Conservation (phyloP, 2,329 filamentous ascomycete species). For the Tolypocladium amazonense region DNA sequence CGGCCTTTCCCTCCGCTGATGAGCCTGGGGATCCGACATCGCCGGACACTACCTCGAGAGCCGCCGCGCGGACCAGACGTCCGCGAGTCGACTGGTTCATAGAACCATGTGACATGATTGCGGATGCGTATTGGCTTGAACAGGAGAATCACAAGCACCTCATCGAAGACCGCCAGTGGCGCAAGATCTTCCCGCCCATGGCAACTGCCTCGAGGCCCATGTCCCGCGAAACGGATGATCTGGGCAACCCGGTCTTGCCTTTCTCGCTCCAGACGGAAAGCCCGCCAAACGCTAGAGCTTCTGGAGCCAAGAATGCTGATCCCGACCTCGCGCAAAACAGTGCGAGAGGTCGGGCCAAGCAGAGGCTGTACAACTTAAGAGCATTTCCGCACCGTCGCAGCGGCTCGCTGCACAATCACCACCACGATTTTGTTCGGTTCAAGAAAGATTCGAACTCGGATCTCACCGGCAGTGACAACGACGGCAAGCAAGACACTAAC, state of each 20-base stretch:
- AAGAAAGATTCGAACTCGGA: conserved; percentile 44
- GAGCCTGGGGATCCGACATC: conserved; percentile 29
- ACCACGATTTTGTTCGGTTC: conserved; percentile 41
- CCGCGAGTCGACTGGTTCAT: conserved; percentile 78
- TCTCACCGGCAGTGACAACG: conserved; percentile 47
- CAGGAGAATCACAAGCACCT: conserved; percentile 68
- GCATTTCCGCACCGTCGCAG: conserved; percentile 44
- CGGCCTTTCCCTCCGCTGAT: conserved; percentile 35
- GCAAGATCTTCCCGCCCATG: conserved; percentile 53
- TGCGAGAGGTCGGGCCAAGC: conserved; percentile 47
- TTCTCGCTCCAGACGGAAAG: conserved; percentile 15
- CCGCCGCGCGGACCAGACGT: conserved; percentile 51
- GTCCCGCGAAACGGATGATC: conserved; percentile 19
- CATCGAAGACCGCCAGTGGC: conserved; percentile 70
- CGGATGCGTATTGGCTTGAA: conserved; percentile 86
- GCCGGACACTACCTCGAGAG: conserved; percentile 31
- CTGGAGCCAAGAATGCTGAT: conserved; percentile 17
- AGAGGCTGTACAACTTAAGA: conserved; percentile 46
- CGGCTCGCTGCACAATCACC: conserved; percentile 33
- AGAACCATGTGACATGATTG: conserved; percentile 74
- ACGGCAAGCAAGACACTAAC: conserved; percentile 22
- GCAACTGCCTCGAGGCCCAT: conserved; percentile 17
- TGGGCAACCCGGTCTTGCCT: conserved; percentile 10
- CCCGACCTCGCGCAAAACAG: conserved; percentile 37
- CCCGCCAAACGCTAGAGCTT: conserved; percentile 9